Evolutionary conservation across 139 green algal species (phyloP).

Genomic region (Haematococcus sp.): DNA sequence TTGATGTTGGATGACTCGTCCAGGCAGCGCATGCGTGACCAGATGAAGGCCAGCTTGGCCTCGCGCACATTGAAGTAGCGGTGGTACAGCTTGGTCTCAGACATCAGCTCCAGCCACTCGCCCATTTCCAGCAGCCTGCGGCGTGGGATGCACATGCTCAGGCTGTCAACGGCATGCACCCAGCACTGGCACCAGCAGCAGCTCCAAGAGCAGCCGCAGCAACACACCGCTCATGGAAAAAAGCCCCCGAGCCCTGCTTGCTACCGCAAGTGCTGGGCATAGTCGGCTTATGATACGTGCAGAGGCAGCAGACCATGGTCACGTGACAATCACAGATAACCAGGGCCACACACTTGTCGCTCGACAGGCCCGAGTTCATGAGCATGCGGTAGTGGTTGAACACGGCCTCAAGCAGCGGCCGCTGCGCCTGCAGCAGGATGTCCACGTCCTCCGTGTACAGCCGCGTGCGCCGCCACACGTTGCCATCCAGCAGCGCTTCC

Average conservation of each 20-base stretch:
- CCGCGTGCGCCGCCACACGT: slow-evolving; percentile 38
- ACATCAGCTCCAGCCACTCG: slow-evolving; percentile 36
- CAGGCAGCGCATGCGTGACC: slow-evolving; percentile 34
- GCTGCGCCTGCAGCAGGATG: slow-evolving; percentile 14
- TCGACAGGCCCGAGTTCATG: not conserved
- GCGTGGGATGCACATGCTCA: not conserved
- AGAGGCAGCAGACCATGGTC: no score
- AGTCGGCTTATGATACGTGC: no score
- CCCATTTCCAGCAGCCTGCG: slow-evolving; percentile 11
- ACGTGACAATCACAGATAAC: no score
- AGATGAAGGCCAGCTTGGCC: slow-evolving; percentile 48
- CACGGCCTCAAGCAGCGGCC: slow-evolving; percentile 22
- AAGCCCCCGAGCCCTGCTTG: no score
- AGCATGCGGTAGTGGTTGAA: slow-evolving; percentile 31
- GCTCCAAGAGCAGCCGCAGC: no score
- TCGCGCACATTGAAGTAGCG: slow-evolving; percentile 38
- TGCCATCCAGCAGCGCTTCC: slow-evolving; percentile 25
- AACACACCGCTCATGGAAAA: no score
- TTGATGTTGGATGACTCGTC: slow-evolving; percentile 16
- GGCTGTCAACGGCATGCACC: no score
- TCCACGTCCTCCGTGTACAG: slow-evolving; percentile 56
- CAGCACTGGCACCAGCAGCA: no score
- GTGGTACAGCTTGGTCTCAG: slow-evolving; percentile 20
- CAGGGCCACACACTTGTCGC: no score
- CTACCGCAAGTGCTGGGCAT: no score